These are phyloP conservation scores for Hymenoscyphus occultus DNA, from an alignment of 2,329 filamentous ascomycete genomes.

Conservation along the genomic window DNA sequence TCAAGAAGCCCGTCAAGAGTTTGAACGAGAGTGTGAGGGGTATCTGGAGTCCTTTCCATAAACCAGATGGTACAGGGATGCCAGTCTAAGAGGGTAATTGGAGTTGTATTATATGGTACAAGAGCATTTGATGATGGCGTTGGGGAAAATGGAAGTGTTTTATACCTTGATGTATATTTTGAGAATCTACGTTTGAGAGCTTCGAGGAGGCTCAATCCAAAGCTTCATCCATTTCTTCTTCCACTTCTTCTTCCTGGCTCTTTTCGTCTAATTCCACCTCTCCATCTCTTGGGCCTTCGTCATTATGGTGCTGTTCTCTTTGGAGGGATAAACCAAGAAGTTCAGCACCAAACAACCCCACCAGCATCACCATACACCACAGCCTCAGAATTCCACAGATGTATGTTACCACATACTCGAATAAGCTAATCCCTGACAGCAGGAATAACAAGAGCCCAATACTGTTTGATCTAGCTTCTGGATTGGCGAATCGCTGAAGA, in stretches of 20 bases:
- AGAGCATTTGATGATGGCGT: neutral
- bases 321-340: neutral
- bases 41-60: constrained; percentile 67
- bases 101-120: neutral
- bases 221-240: neutral
- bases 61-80: constrained; percentile 42
- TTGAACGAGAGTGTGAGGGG: constrained; percentile 65
- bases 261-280: neutral
- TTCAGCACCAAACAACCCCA: neutral
- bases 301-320: neutral
- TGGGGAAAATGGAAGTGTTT: constrained; percentile 1
- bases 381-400: neutral
- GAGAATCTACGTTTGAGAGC: constrained; percentile 5
- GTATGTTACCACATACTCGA: neutral
- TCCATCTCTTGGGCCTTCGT: neutral
- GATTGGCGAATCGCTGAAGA: neutral
- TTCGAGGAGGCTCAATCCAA: neutral
- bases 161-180: constrained; percentile 8
- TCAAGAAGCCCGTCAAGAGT: constrained; percentile 62
- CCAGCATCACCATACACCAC: neutral
- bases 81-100: constrained; percentile 26
- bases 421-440: neutral
- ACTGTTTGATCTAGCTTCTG: neutral
- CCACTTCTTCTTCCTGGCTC: neutral
- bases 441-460: neutral